A percentile compares a stretch with the other conserved stretches of the same genome.
Conservation (phyloP, 768 basidiomycete genomes). For the Cystobasidium ongulense region DNA sequence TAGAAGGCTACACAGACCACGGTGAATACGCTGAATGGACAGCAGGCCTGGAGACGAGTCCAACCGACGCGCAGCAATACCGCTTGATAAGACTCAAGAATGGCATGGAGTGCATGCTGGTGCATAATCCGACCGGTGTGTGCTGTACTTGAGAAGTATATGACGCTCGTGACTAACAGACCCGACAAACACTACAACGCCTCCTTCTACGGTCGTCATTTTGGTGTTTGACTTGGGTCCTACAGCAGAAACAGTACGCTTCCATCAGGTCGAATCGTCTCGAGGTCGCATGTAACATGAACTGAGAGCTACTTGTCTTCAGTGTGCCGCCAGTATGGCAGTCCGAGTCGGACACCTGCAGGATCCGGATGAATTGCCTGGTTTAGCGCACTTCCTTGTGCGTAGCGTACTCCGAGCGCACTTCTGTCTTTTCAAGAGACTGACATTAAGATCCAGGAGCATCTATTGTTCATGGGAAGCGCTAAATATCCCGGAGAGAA, state of each 20-base stretch:
- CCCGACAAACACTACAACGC: not conserved
- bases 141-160: not conserved
- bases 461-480: constrained; percentile 17
- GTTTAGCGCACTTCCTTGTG: constrained; percentile 29
- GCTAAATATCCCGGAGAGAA: constrained; percentile 21
- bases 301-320: no score
- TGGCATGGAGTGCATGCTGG: constrained; percentile 12
- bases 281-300: no score
- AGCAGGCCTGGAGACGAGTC: constrained; percentile 1
- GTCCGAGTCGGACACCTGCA: constrained; percentile 3
- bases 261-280: no score
- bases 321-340: not conserved
- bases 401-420: no score
- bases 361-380: constrained; percentile 24
- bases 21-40: constrained; percentile 1
- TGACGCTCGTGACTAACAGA: no score
- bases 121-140: not conserved
- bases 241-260: constrained; percentile 3
- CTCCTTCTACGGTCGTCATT: not conserved
- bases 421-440: no score
- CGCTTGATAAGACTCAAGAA: not conserved
- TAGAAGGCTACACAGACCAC: not conserved
- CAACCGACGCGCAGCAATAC: not conserved
- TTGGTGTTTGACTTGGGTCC: no score
- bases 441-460: no score